Percentiles rank a stretch among this genome's conserved stretches.
These are phyloP conservation scores for Amesomyces nigricolor DNA, from an alignment of 2,329 filamentous ascomycete species.

Conservation along the genomic window DNA sequence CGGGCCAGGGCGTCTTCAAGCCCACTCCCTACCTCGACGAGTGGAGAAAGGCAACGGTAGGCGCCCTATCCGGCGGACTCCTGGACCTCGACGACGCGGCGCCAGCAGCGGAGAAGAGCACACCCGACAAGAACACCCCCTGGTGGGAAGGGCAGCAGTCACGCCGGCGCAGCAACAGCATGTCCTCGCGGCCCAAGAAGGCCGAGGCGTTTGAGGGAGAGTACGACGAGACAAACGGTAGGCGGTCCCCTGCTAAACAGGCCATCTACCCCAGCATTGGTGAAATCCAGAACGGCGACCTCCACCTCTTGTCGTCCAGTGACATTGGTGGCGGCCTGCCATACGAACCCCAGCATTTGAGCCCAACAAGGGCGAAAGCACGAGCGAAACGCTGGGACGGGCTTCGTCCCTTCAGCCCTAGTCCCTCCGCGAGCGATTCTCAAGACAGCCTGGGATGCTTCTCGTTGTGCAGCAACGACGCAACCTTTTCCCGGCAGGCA, in stretches of 20 bases:
- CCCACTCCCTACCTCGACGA: conserved; percentile 60
- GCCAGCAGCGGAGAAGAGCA: conserved; percentile 39
- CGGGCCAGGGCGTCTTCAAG: conserved; percentile 53
- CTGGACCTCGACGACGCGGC: conserved; percentile 51
- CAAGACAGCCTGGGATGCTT: conserved; percentile 20
- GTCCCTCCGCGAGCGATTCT: conserved; percentile 18
- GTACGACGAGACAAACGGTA: conserved; percentile 58
- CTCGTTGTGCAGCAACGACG: conserved; percentile 19
- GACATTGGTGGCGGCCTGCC: conserved; percentile 6
- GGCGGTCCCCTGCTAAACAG: conserved; percentile 26
- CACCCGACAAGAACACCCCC: conserved; percentile 51
- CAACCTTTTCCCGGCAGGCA: conserved; percentile 10
- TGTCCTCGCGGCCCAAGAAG: conserved; percentile 44
- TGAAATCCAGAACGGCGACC: conserved; percentile 19
- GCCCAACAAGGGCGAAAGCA: conserved; percentile 11
- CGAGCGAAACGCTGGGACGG: conserved; percentile 20
- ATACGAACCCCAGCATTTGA: conserved; percentile 17
- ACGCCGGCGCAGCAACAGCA: conserved; percentile 43
- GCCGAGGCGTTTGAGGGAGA: conserved; percentile 62
- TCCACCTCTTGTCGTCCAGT: conserved; percentile 9
- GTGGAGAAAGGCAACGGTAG: conserved; percentile 64
- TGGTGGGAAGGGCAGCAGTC: conserved; percentile 68
- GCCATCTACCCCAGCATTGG: conserved; percentile 16
- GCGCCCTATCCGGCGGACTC: conserved; percentile 51
- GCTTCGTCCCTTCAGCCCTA: conserved; percentile 21